Conservation (phyloP, 352 stramenopile species). For the Phytophthora sp. region DNA sequence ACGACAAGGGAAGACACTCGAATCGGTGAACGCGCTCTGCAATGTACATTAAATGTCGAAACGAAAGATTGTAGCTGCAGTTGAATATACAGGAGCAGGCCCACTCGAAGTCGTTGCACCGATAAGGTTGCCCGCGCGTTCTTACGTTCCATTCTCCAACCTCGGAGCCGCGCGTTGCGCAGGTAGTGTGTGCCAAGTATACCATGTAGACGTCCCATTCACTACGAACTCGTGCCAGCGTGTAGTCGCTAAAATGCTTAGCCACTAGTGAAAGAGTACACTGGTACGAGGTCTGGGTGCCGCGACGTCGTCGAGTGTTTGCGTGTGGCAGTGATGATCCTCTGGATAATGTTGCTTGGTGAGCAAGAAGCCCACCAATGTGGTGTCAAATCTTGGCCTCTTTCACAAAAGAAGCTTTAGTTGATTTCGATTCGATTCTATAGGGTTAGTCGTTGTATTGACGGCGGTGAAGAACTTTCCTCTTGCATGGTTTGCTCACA, state of each 20-base stretch:
- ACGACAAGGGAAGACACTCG: not conserved
- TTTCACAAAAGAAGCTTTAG: conserved; percentile 25
- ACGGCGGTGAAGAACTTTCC: conserved; percentile 17
- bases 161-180: not conserved
- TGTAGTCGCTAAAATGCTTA: not conserved
- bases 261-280: not conserved
- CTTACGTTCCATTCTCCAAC: not conserved
- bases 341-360: conserved; percentile 15
- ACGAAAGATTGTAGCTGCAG: conserved; percentile 1
- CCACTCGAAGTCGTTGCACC: not conserved
- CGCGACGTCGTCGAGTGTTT: not conserved
- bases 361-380: conserved; percentile 7
- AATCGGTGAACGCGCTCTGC: conserved; percentile 6
- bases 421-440: conserved; percentile 33
- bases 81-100: conserved; percentile 3
- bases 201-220: conserved; percentile 1
- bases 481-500: no score
- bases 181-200: not conserved
- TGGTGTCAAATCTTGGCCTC: conserved; percentile 11
- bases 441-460: conserved; percentile 32
- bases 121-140: not conserved
- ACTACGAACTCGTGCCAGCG: not conserved
- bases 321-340: not conserved
- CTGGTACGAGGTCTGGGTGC: not conserved
- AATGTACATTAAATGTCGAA: conserved; percentile 7